Evolutionary conservation across 2,329 filamentous ascomycete genomes (phyloP).

Genomic region (Aulographum hederae): DNA sequence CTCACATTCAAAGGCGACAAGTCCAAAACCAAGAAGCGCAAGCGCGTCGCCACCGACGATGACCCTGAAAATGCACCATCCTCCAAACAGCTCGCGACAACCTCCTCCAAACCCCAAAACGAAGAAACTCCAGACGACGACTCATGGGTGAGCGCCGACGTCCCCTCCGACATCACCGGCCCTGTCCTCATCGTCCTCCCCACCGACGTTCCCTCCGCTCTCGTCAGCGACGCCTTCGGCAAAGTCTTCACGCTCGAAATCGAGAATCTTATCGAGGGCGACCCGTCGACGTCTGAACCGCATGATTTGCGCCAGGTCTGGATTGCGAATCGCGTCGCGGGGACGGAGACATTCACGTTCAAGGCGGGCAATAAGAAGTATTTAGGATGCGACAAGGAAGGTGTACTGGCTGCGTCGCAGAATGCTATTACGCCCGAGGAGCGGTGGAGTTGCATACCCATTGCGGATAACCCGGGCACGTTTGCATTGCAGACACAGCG

Average conservation of each 20-base stretch:
- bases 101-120: conserved; percentile 13
- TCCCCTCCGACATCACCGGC: conserved; percentile 54
- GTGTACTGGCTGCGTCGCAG: conserved; percentile 55
- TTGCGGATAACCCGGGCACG: conserved; percentile 45
- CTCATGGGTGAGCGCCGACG: conserved; percentile 79
- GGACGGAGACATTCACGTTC: conserved; percentile 66
- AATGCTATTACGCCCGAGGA: conserved; percentile 75
- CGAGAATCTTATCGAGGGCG: conserved; percentile 75
- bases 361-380: conserved; percentile 86
- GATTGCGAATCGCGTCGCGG: conserved; percentile 69
- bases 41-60: conserved; percentile 42
- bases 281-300: conserved; percentile 69
- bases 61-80: conserved; percentile 13
- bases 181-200: conserved; percentile 72
- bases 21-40: conserved; percentile 69
- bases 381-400: conserved; percentile 69
- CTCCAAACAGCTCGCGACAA: conserved; percentile 15
- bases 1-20: conserved; percentile 96
- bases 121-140: conserved; percentile 47
- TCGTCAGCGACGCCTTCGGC: conserved; percentile 74
- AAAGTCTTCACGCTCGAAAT: conserved; percentile 67
- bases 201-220: conserved; percentile 50
- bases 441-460: conserved; percentile 50
- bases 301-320: conserved; percentile 94
- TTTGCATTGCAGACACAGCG: conserved; percentile 60